Base-by-base conservation (phyloP, 2,329 filamentous ascomycete genomes). In the Fusarium sp. region DNA sequence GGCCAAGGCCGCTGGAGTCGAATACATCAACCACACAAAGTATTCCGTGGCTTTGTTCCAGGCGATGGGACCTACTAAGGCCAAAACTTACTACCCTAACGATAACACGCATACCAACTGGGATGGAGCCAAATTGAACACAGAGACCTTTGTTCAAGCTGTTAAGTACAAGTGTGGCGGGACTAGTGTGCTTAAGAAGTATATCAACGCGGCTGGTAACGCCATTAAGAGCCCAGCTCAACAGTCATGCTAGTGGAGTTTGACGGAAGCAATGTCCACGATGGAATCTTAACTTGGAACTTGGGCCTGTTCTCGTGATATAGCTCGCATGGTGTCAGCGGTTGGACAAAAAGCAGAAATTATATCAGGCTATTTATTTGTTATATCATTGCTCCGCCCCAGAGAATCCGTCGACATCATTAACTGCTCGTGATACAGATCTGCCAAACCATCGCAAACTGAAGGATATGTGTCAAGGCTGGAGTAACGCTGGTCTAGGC, bases 31-130 rank as follows among this genome's bases (percentile, higher is more conserved):
- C 2, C 45, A 47, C 6, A 47, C 27, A 2, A n/a, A 47, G 4
- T 47, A 47, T 10, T 47, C 45, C 4, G 45, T 47, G 14, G 45
- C 7, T 0, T 31, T 47, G 4, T 31, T 47, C 14, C 45, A 47
- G 27, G 27, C 27, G 7, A 17, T 47, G 27, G 45, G 45, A 0
- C 27, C 45, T 6, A 31, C 45, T 0, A 47, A 47, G 3, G 27
- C 45, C 0, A 47, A 31, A 10, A n/a, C 14, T 0, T 47, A 47
- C 8, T 47, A n/a, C 4, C 27, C 45, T 17, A 47, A 47, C 1
- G 27, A 47, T 12, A 47, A 31, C 0, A 47, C 45, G 27, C 45
- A 47, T 13, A 47, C 45, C 17, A 31, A 47, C 3, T 31, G 45
- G 45, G 45, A 31, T 3, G 45, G 45, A 12, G 20, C 45, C 7